These are phyloP conservation scores for Leishmania braziliensis DNA, from an alignment of 208 protist genomes.

Conservation along the genomic window DNA sequence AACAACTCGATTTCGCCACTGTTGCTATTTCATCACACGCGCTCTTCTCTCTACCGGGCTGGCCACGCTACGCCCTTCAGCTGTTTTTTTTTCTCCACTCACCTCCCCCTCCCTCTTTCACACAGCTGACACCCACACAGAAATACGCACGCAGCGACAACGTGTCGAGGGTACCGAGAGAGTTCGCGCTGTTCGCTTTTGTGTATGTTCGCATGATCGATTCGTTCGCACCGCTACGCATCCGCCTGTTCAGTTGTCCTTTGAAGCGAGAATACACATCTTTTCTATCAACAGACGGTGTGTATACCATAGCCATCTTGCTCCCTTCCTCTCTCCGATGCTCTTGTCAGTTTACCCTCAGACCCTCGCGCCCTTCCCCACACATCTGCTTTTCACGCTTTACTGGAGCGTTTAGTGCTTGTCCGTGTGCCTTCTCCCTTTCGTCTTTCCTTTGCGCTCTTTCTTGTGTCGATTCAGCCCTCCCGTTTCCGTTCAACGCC, in stretches of 20 bases:
- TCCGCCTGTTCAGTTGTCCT: background rate
- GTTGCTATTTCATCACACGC: background rate
- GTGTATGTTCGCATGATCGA: slow-evolving; percentile 3
- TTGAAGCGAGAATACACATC: background rate
- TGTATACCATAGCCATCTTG: background rate
- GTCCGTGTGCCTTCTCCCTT: background rate
- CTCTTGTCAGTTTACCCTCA: slow-evolving; percentile 4
- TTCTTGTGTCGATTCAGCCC: background rate
- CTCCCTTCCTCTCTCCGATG: slow-evolving; percentile 6
- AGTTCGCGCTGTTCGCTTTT: background rate
- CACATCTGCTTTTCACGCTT: background rate
- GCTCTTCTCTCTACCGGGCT: background rate
- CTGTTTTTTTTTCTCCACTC: background rate
- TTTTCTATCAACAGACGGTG: background rate
- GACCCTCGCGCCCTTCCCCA: background rate
- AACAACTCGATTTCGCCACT: background rate
- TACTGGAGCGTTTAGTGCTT: background rate
- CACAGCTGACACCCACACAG: background rate
- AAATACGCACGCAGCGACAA: background rate
- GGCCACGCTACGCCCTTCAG: background rate
- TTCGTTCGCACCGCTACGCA: background rate
- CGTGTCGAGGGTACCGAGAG: background rate
- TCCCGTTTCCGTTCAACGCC: background rate
- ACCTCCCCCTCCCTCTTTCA: background rate
- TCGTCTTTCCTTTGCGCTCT: background rate